A percentile compares a stretch with the other conserved stretches of the same genome.
These are phyloP conservation scores for Fusarium sororula DNA, from an alignment of 2,329 filamentous ascomycete genomes.

Conservation along the genomic window DNA sequence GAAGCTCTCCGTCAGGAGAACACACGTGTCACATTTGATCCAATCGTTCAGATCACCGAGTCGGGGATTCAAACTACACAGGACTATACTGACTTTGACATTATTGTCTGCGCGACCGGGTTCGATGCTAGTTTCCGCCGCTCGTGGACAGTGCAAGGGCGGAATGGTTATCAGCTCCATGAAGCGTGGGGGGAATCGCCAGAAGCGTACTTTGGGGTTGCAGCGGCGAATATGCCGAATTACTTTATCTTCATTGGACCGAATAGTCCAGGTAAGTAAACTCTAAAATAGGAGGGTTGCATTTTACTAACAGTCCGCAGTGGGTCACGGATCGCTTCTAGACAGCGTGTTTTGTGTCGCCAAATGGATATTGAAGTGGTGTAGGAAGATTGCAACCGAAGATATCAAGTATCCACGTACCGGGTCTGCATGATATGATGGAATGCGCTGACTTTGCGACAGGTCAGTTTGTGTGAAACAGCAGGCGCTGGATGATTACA, in stretches of 20 bases:
- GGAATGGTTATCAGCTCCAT: background rate
- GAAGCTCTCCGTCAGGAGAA: slow-evolving; percentile 31
- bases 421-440: background rate
- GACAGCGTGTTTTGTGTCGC: background rate
- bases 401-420: background rate
- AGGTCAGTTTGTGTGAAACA: background rate
- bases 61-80: background rate
- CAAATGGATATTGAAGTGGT: background rate
- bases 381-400: background rate
- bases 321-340: background rate
- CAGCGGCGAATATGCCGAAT: background rate
- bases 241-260: background rate
- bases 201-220: slow-evolving; percentile 7
- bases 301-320: background rate
- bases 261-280: background rate
- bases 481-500: slow-evolving; percentile 8
- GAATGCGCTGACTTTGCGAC: fast-evolving
- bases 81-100: slow-evolving; percentile 2
- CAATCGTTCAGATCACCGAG: slow-evolving; percentile 8
- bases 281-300: background rate
- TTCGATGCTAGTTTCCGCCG: slow-evolving; percentile 25
- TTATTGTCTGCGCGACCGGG: slow-evolving; percentile 23
- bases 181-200: slow-evolving; percentile 12
- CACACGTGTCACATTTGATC: slow-evolving; percentile 2
- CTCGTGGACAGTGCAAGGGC: background rate